Conservation (phyloP, 116 monocot genomes). For the Papilionanthe hybrid region DNA sequence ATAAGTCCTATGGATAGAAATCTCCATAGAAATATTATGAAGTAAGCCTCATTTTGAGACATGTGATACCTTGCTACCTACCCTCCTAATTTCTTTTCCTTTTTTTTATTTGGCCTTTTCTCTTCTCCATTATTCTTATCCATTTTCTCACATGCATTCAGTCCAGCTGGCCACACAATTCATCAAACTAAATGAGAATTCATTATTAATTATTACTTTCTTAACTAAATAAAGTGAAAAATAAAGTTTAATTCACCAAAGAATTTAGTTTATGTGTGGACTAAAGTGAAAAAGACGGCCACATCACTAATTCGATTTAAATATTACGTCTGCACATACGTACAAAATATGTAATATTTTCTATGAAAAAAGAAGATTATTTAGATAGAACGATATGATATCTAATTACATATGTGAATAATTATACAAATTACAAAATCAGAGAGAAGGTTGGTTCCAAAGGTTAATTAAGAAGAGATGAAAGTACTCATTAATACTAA, state of each 20-base stretch:
- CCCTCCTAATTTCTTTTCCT: not conserved
- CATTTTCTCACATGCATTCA: constrained; percentile 5
- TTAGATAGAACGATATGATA: not conserved
- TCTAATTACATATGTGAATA: not conserved
- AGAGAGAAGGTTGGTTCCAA: not conserved
- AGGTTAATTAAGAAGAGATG: not conserved
- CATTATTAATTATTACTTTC: too few species aligned
- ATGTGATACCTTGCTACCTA: not conserved
- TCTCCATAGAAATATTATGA: not conserved
- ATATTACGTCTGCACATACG: too few species aligned
- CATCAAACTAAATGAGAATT: too few species aligned
- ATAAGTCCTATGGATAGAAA: not conserved
- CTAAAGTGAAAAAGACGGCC: too few species aligned
- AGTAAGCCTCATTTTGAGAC: not conserved
- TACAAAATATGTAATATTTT: not conserved
- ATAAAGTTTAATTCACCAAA: too few species aligned
- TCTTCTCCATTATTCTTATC: not conserved
- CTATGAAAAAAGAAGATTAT: not conserved
- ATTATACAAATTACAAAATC: not conserved
- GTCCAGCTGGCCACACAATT: not conserved
- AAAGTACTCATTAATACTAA: not conserved
- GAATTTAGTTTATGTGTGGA: too few species aligned
- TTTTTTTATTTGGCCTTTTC: not conserved
- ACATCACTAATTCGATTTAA: too few species aligned
- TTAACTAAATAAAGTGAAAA: too few species aligned